Evolutionary conservation across 306 rosid species (phyloP), one percentile per base, ranked within the genome.

Genomic region (Gastrolobium villosum): DNA sequence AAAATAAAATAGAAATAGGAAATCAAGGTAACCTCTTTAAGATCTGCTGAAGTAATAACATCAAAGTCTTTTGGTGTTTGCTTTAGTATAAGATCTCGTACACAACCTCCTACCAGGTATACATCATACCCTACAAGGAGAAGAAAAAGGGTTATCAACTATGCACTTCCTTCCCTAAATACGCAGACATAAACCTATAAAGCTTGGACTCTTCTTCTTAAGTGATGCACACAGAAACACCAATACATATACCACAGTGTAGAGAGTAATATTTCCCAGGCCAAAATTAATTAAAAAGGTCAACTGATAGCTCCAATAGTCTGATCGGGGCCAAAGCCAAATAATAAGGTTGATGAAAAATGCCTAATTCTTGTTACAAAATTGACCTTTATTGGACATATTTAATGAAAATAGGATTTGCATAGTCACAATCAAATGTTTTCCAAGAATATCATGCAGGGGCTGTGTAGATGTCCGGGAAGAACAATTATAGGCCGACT

Each of bases 41-140:
- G 91, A 68, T 88, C 85, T 0, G 98, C 98, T 3, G 97, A 79
- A 80, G 98, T 94, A 65, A 94, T 57, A 52, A 86, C 65, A 76
- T 86, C 89, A 71, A 86, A 86, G 76, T 86, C 89, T 62, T 86
- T 86, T 50, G 89, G 89, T 59, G 65, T 86, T 68, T 81, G 80
- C 80, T 59, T 82, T 50, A 86, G 80, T 36, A 86, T 79, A 69
- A 86, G 77, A 77, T 86, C 89, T 50, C 89, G 84, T 31, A 82
- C 89, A 79, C 86, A 82, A 48, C 89, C 89, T 65, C 89, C 89
- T 10, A 86, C 89, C 36, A 86, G 89, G 70, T 86, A 86, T 45
- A 82, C 86, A 70, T 75, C 77, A 82, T 86, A 77, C 56, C 84
- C 89, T 86, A 57, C 80, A 71, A 26, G 35, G 36, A 75, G 65